Evolutionary conservation across 495 filamentous ascomycete genomes (phyloP).

Genomic region (Cercophora samala): DNA sequence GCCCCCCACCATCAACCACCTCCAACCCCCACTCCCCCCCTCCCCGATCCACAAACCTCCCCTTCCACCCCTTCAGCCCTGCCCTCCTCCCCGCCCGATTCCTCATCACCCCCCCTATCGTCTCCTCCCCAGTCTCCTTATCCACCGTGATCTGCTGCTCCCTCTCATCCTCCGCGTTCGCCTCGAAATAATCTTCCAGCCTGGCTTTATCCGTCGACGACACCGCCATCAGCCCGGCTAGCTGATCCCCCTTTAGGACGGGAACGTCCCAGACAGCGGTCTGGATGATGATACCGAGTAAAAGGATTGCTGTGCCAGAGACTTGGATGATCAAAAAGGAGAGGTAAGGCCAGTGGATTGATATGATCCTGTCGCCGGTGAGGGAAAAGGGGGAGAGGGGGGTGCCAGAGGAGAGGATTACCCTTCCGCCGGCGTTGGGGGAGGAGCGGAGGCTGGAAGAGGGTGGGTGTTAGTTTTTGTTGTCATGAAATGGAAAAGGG

Average conservation of each 20-base stretch:
- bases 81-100: neutral
- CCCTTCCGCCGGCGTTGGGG: neutral
- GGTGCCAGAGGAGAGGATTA: neutral
- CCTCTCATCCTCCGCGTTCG: neutral
- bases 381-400: neutral
- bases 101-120: neutral
- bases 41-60: neutral
- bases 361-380: conserved; percentile 22
- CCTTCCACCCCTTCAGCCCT: neutral
- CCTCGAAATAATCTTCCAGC: conserved; percentile 16
- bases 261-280: conserved; percentile 30
- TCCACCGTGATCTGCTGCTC: conserved; percentile 1
- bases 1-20: neutral
- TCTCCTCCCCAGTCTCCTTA: neutral
- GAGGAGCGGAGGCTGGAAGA: neutral
- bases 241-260: conserved; percentile 27
- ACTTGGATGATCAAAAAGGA: conserved; percentile 28
- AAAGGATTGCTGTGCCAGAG: conserved; percentile 12
- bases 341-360: conserved; percentile 27
- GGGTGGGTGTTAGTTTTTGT: no score
- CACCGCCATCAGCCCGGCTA: conserved; percentile 26
- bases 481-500: neutral
- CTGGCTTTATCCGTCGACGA: conserved; percentile 21
- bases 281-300: conserved; percentile 30
- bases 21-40: conserved; percentile 3